Evolutionary conservation across 2,329 filamentous ascomycete genomes (phyloP).

Genomic region (Cytospora mali): DNA sequence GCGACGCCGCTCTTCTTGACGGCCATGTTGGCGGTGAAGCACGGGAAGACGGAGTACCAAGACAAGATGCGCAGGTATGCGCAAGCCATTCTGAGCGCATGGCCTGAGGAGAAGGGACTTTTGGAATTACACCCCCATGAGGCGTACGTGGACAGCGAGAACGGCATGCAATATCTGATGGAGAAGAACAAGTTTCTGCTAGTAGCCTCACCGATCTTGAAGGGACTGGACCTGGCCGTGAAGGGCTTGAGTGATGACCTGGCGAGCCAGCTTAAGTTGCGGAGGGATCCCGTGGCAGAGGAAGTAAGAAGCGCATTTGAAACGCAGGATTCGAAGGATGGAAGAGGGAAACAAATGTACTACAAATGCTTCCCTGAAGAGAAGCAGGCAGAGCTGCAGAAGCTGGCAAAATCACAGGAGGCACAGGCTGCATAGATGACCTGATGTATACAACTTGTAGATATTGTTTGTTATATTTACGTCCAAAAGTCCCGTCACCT

Average conservation of each 20-base stretch:
- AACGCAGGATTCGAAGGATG: slow-evolving; percentile 21
- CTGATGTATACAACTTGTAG: slow-evolving; percentile 29
- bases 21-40: slow-evolving; percentile 43
- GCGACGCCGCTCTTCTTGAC: slow-evolving; percentile 47
- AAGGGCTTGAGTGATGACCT: slow-evolving; percentile 40
- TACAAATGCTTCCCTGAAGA: slow-evolving; percentile 35
- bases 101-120: slow-evolving; percentile 45
- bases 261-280: slow-evolving; percentile 38
- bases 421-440: slow-evolving; percentile 1
- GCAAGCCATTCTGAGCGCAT: slow-evolving; percentile 41
- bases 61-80: slow-evolving; percentile 44
- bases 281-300: slow-evolving; percentile 29
- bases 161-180: slow-evolving; percentile 39
- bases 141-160: slow-evolving; percentile 34
- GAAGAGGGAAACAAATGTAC: slow-evolving; percentile 36
- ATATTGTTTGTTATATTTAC: slow-evolving; percentile 21
- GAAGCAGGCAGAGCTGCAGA: slow-evolving; percentile 14
- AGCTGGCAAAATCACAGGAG: too few species aligned
- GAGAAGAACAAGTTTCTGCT: slow-evolving; percentile 41
- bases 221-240: slow-evolving; percentile 50
- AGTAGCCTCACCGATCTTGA: slow-evolving; percentile 42
- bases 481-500: slow-evolving; percentile 1
- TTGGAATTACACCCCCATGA: slow-evolving; percentile 41
- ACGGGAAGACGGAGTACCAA: slow-evolving; percentile 36
- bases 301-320: slow-evolving; percentile 34